Percentiles rank a stretch among this genome's conserved stretches.
These are phyloP conservation scores for Escovopsis sp. DNA, from an alignment of 2,329 filamentous ascomycete species.

Conservation along the genomic window DNA sequence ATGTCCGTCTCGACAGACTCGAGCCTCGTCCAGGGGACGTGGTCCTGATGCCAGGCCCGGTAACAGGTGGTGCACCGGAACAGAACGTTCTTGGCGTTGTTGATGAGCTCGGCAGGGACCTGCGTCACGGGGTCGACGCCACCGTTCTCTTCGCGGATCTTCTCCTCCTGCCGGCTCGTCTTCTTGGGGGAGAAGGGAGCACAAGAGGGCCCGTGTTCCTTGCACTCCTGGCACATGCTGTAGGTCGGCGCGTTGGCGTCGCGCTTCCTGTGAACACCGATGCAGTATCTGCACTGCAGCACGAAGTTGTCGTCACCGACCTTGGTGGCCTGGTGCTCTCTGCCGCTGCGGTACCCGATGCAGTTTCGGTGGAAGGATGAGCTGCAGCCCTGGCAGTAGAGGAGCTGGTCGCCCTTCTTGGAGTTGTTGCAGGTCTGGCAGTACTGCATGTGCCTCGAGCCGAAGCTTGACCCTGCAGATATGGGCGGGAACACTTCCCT, in stretches of 20 bases:
- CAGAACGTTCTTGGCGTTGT: constrained; percentile 62
- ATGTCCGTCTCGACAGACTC: constrained; percentile 19
- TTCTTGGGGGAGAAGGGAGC: constrained; percentile 57
- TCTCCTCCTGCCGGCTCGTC: constrained; percentile 69
- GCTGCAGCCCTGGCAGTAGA: constrained; percentile 87
- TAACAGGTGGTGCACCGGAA: constrained; percentile 72
- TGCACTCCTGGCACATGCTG: constrained; percentile 58
- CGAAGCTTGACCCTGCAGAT: constrained; percentile 50
- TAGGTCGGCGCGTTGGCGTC: constrained; percentile 56
- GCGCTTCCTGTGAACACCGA: constrained; percentile 53
- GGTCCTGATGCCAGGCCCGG: constrained; percentile 70
- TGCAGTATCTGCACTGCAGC: constrained; percentile 77
- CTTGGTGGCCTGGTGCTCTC: constrained; percentile 89
- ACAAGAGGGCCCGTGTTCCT: constrained; percentile 51
- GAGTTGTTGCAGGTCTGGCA: constrained; percentile 55
- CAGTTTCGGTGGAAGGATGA: constrained; percentile 72
- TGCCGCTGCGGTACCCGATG: constrained; percentile 53
- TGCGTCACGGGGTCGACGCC: constrained; percentile 61
- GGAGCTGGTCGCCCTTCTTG: constrained; percentile 45
- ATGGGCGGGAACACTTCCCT: constrained; percentile 60
- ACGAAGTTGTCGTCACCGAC: constrained; percentile 63
- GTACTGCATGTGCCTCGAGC: constrained; percentile 47
- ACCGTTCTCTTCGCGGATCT: constrained; percentile 61
- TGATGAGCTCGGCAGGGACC: constrained; percentile 49
- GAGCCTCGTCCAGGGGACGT: constrained; percentile 45